Conservation (phyloP, 345 rosid genomes). For the Brassica carinata region DNA sequence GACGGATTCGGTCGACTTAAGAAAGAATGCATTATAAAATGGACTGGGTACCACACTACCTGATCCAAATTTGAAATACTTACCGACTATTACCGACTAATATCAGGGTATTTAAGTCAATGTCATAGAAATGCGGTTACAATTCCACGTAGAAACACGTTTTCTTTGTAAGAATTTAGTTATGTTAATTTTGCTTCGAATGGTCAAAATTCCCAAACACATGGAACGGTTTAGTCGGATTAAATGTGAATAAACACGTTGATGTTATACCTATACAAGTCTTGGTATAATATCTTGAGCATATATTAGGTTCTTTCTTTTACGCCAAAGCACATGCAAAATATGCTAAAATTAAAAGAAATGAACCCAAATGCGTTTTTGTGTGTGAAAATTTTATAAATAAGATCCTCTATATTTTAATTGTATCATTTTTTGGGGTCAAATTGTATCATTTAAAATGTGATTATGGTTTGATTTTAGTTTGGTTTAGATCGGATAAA, state of each 20-base stretch:
- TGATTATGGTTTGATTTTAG: not conserved
- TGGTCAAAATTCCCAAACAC: not conserved
- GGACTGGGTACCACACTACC: too few relatives aligned
- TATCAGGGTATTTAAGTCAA: not conserved
- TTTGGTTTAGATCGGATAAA: not conserved
- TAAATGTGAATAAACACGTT: not conserved
- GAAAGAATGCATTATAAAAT: too few relatives aligned
- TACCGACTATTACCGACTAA: too few relatives aligned
- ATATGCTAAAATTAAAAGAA: not conserved
- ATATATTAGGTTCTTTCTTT: not conserved
- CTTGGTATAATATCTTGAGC: not conserved
- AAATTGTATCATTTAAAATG: not conserved
- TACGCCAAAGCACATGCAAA: slow-evolving; percentile 2
- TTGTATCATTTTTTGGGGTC: not conserved
- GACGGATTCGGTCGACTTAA: too few relatives aligned
- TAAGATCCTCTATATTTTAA: not conserved
- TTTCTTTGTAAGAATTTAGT: not conserved
- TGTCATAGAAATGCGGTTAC: not conserved
- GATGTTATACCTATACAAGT: not conserved
- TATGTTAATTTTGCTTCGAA: not conserved
- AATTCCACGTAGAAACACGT: slow-evolving; percentile 1
- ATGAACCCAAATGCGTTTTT: not conserved
- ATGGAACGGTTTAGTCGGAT: slow-evolving; percentile 1
- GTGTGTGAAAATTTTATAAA: not conserved
- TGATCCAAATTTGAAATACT: too few relatives aligned